Evolutionary conservation across 192 early-diverging fungal genomes (phyloP), one percentile per base, ranked within the genome.

Genomic region (Entophlyctis luteolus): DNA sequence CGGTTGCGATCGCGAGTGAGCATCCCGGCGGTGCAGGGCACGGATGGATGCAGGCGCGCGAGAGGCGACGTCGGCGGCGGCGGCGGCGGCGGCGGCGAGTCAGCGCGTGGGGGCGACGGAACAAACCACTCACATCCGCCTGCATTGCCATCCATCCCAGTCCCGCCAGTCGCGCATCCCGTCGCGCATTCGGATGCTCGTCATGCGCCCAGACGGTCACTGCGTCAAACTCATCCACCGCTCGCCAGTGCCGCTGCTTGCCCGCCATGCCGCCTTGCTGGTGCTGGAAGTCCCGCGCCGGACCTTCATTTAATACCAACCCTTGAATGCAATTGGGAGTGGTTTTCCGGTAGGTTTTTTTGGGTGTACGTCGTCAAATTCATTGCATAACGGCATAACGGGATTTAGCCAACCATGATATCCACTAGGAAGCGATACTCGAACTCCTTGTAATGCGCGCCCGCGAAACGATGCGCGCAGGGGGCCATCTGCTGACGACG

Each of bases 171-270:
- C 32, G 62, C 31, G 65, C 33, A 45, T 60, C 33, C 35, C 53
- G 63, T 16, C 33, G 8, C 2, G n/a, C 34, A 2, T 45, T 60
- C 32, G 73, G 73, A 2, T 39, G 20, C 5, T 75, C 68, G 46
- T 67, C 68, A 22, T 71, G 68, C 1, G 45, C 68, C 73, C 73
- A 75, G 22, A 70, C 60, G 22, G 23, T 22, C 48, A 75, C 48
- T 10, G 18, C 22, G 37, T 57, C 56, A 39, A 75, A 75, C 28
- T 33, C 25, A 5, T 23, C 54, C n/a, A 22, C 47, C 29, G 52
- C 27, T 3, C 33, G 58, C 20, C 34, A 25, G 22, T 59, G 45
- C 16, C 56, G 34, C 23, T 14, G 18, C 1, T n/a, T n/a, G n/a
- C n/a, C n/a, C n/a, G n/a, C n/a, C n/a, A n/a, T n/a, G n/a, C n/a